Percentiles rank a stretch among this genome's conserved stretches.
These are phyloP conservation scores for Aspergillus sp. DNA, from an alignment of 2,329 filamentous ascomycete species.

Conservation along the genomic window DNA sequence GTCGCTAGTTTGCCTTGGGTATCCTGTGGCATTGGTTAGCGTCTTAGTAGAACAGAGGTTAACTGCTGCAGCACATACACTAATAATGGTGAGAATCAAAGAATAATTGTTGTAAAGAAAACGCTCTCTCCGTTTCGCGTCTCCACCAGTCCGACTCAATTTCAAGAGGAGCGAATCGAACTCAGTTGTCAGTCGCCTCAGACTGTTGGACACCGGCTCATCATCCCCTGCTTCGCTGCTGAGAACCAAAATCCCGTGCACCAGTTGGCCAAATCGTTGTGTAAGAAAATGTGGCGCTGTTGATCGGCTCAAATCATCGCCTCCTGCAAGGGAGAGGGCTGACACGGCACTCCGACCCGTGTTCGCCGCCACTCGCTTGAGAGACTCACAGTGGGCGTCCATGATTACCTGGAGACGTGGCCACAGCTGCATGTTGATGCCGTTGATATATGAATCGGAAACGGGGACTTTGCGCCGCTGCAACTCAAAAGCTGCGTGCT, in stretches of 20 bases:
- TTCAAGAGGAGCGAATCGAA: conserved; percentile 77
- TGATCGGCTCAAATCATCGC: conserved; percentile 37
- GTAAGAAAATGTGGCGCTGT: conserved; percentile 81
- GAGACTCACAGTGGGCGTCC: conserved; percentile 83
- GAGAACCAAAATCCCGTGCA: conserved; percentile 75
- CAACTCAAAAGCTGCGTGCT: conserved; percentile 88
- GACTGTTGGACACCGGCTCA: conserved; percentile 78
- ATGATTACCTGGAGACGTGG: conserved; percentile 90
- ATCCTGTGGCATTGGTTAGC: conserved; percentile 27
- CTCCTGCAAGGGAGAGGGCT: conserved; percentile 49
- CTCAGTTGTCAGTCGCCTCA: conserved; percentile 70
- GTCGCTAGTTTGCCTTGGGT: conserved; percentile 43
- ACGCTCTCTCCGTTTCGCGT: conserved; percentile 72
- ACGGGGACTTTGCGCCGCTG: conserved; percentile 86
- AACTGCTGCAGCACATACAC: conserved; percentile 39
- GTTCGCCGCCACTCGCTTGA: conserved; percentile 53
- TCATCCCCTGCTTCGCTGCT: conserved; percentile 90
- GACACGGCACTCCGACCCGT: conserved; percentile 45
- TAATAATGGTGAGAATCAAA: conserved; percentile 85
- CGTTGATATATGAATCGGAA: conserved; percentile 87
- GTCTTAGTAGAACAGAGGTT: not conserved
- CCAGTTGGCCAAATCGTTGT: conserved; percentile 88
- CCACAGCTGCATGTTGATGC: conserved; percentile 92
- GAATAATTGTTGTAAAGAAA: conserved; percentile 97
- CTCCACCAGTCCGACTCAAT: conserved; percentile 67